Base-by-base conservation (phyloP, 78 protist species). In the Polysphondylium violaceum region DNA sequence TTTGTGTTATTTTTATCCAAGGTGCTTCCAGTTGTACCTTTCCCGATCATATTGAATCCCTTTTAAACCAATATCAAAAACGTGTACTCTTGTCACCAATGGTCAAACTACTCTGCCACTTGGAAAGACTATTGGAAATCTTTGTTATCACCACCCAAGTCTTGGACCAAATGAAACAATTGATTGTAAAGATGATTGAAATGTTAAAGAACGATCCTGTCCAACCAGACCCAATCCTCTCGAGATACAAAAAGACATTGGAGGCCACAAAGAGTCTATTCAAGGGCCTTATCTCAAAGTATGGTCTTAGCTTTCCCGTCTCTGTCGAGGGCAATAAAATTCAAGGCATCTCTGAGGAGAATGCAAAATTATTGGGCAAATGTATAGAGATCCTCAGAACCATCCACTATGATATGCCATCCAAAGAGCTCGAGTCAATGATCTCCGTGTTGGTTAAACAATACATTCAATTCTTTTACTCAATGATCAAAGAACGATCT, bases 251-350 rank as follows among this genome's bases (percentile, higher is more conserved):
- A 3, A 11, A 2, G 14, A 27, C 36, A 2, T 23, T 64, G 2
- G 65, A 78, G 51, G 8, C 47, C 8, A 0, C 50, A 33, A 78
- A 65, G 27, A 31, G 23, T 50, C 4, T 65, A 27, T 51, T 53
- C 56, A 81, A 68, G 38, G 21, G 23, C 16, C 6, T 81, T 0
- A 3, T 81, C 7, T 29, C 19, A 40, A 64, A 44, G 29, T 81
- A 81, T 68, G 68, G 65, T 14, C 29, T 68, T 44, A 65, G 67
- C 9, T 81, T 81, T 27, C 89, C 89, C 64, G 76, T 68, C 2
- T 38, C 23, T 1, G 40, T 81, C 14, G 40, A 81, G 50, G 56
- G 9, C 9, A 50, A 50, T 50, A 16, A 50, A 50, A 50, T 50
- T n/a, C n/a, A n/a, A n/a, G n/a, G n/a, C n/a, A n/a, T n/a, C n/a